These are phyloP conservation scores for Aspergillus avenaceus DNA, from an alignment of 495 filamentous ascomycete genomes.

Conservation along the genomic window DNA sequence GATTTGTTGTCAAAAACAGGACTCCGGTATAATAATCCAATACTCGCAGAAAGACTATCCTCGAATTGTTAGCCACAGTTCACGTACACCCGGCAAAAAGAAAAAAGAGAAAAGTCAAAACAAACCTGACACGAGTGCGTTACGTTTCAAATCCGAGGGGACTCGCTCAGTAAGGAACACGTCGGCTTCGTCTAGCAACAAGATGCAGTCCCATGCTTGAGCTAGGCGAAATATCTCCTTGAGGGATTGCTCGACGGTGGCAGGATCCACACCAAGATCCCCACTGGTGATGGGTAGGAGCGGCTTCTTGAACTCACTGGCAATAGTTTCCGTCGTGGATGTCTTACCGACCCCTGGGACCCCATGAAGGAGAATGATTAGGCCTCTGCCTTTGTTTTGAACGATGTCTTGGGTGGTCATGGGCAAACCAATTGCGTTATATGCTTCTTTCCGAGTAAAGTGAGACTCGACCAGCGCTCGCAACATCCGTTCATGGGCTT, in stretches of 20 bases:
- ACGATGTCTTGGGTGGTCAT: too few species aligned
- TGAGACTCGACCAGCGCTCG: too few species aligned
- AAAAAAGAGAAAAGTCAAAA: too few species aligned
- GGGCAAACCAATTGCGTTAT: too few species aligned
- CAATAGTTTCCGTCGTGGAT: conserved; percentile 36
- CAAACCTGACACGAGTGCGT: conserved; percentile 26
- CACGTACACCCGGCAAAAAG: too few species aligned
- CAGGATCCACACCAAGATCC: conserved; percentile 28
- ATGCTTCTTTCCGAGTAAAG: too few species aligned
- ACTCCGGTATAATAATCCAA: conserved; percentile 54
- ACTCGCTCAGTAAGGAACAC: conserved; percentile 45
- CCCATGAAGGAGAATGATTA: conserved; percentile 39
- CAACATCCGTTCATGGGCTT: too few species aligned
- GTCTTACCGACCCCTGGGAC: conserved; percentile 43
- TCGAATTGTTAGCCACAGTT: too few species aligned
- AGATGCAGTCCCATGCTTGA: conserved; percentile 43
- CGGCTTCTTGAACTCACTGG: conserved; percentile 26
- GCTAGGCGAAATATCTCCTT: conserved; percentile 37
- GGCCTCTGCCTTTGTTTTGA: conserved; percentile 30
- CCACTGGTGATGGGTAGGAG: conserved; percentile 47
- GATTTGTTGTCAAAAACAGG: conserved; percentile 50
- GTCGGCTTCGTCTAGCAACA: conserved; percentile 53
- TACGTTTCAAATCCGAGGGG: conserved; percentile 33
- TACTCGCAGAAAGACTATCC: conserved; percentile 43
- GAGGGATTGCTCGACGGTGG: conserved; percentile 36